Evolutionary conservation across 768 basidiomycete genomes (phyloP), one percentile per base, ranked within the genome.

Genomic region (Boletus rex-veris): DNA sequence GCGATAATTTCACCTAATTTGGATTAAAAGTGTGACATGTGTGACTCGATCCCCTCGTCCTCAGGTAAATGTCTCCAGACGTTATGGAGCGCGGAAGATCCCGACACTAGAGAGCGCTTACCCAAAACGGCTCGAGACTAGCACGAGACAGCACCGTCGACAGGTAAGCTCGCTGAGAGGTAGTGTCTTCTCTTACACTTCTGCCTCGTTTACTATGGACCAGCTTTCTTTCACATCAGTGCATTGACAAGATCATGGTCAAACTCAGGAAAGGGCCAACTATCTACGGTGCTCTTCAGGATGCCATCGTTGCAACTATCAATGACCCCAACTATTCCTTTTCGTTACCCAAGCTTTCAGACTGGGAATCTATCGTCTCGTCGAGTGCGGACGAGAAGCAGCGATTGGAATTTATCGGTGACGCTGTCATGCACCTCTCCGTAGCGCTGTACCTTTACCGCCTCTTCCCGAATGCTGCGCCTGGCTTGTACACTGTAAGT

Each of bases 361-460:
- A 70, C 39, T 68, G 68, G 67, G 66, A 70, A 24, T 61, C 66
- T 9, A 5, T 70, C 6, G 61, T 70, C 19, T 55, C 64, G 5
- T 70, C 61, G 43, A 63, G 58, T 14, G 45, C 38, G 15, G 53
- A 54, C 26, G 69, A 71, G 59, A 71, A 72, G 60, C 74, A 79
- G 35, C 69, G 77, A 26, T 52, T 78, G 43, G 79, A 80, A 59
- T 79, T 77, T 59, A 57, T 79, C 12, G 79, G 78, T 5, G 78
- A 79, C 50, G 73, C 76, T 28, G 64, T 76, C 49, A 77, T 80
- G 69, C 71, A 76, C 55, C 71, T 74, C 52, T 64, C 70, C 30
- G 64, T 79, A 16, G 73, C 74, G 11, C 66, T 72, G 40, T 69
- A 70, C 50, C 69, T 80, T 2, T 75, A 73, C 52, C 62, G 61